These are phyloP conservation scores for Umbelopsis sp. DNA, from an alignment of 371 early-diverging fungal species.

Conservation along the genomic window DNA sequence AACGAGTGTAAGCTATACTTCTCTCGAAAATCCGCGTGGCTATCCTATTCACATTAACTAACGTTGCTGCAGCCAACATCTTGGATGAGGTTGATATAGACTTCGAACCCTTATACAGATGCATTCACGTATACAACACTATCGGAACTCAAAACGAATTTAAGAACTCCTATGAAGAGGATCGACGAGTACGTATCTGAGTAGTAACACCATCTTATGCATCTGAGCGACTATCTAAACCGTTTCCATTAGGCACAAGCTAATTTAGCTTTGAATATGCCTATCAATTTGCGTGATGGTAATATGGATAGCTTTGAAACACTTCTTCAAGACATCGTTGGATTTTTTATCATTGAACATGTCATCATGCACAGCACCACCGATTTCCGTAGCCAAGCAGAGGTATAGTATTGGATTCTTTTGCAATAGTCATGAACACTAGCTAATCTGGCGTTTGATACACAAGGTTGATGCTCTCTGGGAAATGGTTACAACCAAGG, in stretches of 20 bases:
- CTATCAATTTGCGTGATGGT: conserved; percentile 65
- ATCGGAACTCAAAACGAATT: conserved; percentile 87
- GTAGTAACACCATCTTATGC: conserved; percentile 20
- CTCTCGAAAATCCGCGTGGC: no score
- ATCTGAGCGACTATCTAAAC: conserved; percentile 14
- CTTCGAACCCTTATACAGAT: conserved; percentile 93
- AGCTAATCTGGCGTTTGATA: conserved; percentile 15
- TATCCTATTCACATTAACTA: background rate
- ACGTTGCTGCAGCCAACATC: conserved; percentile 57
- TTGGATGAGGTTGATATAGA: conserved; percentile 81
- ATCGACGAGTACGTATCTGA: conserved; percentile 66
- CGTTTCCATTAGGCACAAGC: conserved; percentile 65
- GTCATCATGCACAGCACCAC: conserved; percentile 86
- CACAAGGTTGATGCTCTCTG: conserved; percentile 83
- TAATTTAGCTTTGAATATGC: conserved; percentile 65
- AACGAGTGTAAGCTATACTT: conserved; percentile 64
- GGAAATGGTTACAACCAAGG: conserved; percentile 82
- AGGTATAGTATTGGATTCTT: conserved; percentile 41
- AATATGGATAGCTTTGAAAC: conserved; percentile 72
- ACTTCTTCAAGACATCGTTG: conserved; percentile 87
- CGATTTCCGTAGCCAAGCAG: conserved; percentile 87
- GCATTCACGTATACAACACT: conserved; percentile 93
- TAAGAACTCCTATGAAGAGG: conserved; percentile 88
- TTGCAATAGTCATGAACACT: no score
- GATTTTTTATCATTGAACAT: conserved; percentile 96